Base-by-base conservation (phyloP, 805 yeast genomes). In the Candida pini region DNA sequence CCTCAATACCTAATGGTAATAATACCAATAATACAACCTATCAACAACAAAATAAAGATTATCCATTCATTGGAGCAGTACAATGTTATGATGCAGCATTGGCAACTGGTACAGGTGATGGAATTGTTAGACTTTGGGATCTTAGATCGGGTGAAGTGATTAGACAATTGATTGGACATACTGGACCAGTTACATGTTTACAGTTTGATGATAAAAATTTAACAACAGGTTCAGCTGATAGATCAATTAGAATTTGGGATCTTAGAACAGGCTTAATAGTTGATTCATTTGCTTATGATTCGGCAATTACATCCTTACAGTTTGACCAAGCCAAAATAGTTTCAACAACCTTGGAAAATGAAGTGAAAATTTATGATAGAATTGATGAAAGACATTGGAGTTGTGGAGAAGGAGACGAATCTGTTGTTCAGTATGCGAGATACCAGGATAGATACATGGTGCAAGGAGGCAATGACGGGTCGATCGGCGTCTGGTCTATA, bases 21-120 rank as follows among this genome's bases (percentile, higher is more conserved):
- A 54, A 31, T 8, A 31, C 13, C 8, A 31, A 21, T 17, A 33
- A 37, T 9, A n/a, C 28, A 3, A 19, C 39, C 13, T 39, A 44
- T 35, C 38, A 14, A 13, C 34, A 34, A 29, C 33, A 33, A n/a
- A 32, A 30, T 14, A 31, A 39, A 21, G 29, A 35, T 13, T 43
- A 48, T 19, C 74, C 76, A 3, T 71, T 74, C 39, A 71, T 81
- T 28, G 81, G 84, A 0, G 79, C 84, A 0, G 52, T 82, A 22
- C 89, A 82, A 53, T 76, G 82, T 39, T 76, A 67, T 48, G 86
- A 80, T 48, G 84, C 86, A 0, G 90, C 89, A 0, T 59, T 82
- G 43, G 90, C 90, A 0, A 75, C 87, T 0, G 92, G 90, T 33
- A 78, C 88, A 0, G 75, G 76, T 13, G 90, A 82, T 55, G 90